Evolutionary conservation across 805 yeast genomes (phyloP).

Genomic region (Candida ortonii): DNA sequence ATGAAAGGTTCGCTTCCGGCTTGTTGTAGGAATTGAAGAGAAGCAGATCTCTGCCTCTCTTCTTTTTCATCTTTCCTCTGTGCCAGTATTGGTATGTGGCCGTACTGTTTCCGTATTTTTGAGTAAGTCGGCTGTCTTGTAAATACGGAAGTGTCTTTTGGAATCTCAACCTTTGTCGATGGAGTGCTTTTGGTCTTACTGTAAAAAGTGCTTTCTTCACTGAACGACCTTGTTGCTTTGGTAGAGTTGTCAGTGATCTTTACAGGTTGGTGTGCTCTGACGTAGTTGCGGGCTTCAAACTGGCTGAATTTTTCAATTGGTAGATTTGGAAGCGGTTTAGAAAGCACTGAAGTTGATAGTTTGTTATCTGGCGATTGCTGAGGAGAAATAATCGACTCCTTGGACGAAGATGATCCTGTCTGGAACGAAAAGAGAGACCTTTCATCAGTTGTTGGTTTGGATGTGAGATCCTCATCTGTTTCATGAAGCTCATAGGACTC

Average conservation of each 20-base stretch:
- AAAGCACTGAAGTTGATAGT: slow-evolving; percentile 5
- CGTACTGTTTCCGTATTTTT: slow-evolving; percentile 11
- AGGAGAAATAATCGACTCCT: slow-evolving; percentile 1
- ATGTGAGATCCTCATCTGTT: background rate
- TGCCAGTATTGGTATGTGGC: slow-evolving; percentile 12
- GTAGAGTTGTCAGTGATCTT: slow-evolving; percentile 7
- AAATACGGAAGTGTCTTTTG: slow-evolving; percentile 24
- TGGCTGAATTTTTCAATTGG: slow-evolving; percentile 27
- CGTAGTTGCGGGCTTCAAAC: slow-evolving; percentile 22
- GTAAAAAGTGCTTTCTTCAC: slow-evolving; percentile 2
- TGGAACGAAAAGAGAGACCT: slow-evolving; percentile 20
- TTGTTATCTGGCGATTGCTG: background rate
- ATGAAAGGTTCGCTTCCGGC: slow-evolving; percentile 30
- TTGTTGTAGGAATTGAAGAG: slow-evolving; percentile 21
- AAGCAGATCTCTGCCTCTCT: slow-evolving; percentile 18
- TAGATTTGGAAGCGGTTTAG: slow-evolving; percentile 21
- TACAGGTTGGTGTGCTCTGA: background rate
- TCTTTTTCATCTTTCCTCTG: slow-evolving; percentile 6
- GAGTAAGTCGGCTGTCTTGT: slow-evolving; percentile 24
- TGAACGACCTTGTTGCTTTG: slow-evolving; percentile 4
- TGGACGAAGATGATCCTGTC: slow-evolving; percentile 1
- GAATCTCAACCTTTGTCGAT: slow-evolving; percentile 11
- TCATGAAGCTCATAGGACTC: background rate
- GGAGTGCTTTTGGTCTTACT: background rate
- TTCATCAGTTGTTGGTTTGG: slow-evolving; percentile 5